Evolutionary conservation across 768 basidiomycete species (phyloP).

Genomic region (Sporobolomyces pararoseus): DNA sequence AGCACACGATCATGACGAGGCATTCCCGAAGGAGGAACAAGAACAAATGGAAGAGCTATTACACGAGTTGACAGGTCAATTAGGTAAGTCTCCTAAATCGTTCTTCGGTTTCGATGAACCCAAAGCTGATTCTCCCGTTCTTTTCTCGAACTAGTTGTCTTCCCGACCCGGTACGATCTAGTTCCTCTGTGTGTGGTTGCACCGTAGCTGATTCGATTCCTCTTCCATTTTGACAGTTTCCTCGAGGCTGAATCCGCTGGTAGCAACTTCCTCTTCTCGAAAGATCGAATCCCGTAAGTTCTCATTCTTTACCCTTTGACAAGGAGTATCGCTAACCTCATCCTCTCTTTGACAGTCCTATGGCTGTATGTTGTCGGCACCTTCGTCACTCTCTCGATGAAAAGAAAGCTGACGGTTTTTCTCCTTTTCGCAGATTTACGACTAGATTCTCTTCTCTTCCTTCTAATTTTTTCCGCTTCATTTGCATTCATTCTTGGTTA

Average conservation of each 20-base stretch:
- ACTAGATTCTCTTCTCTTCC: not conserved
- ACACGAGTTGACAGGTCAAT: constrained; percentile 71
- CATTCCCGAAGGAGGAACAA: constrained; percentile 75
- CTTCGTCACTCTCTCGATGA: not conserved
- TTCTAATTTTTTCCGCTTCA: not conserved
- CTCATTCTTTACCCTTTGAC: constrained; percentile 25
- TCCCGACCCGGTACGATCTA: constrained; percentile 20
- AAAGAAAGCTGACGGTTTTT: not conserved
- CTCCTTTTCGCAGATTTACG: constrained; percentile 10
- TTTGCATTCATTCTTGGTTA: not conserved
- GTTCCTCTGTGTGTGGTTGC: no score
- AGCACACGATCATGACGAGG: constrained; percentile 56
- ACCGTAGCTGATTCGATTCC: not conserved
- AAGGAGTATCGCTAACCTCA: not conserved
- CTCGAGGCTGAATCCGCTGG: constrained; percentile 87
- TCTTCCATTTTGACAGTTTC: constrained; percentile 59
- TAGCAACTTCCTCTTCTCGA: constrained; percentile 89
- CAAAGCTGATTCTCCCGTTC: no score
- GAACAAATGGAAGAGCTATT: constrained; percentile 86
- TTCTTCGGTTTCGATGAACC: not conserved
- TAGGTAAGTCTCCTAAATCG: constrained; percentile 57
- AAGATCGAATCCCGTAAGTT: constrained; percentile 57
- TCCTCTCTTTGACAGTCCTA: not conserved
- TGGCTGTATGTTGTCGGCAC: constrained; percentile 2
- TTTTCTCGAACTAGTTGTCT: constrained; percentile 19